These are phyloP conservation scores for Pyronema domesticum DNA, from an alignment of 495 filamentous ascomycete genomes.

Conservation along the genomic window DNA sequence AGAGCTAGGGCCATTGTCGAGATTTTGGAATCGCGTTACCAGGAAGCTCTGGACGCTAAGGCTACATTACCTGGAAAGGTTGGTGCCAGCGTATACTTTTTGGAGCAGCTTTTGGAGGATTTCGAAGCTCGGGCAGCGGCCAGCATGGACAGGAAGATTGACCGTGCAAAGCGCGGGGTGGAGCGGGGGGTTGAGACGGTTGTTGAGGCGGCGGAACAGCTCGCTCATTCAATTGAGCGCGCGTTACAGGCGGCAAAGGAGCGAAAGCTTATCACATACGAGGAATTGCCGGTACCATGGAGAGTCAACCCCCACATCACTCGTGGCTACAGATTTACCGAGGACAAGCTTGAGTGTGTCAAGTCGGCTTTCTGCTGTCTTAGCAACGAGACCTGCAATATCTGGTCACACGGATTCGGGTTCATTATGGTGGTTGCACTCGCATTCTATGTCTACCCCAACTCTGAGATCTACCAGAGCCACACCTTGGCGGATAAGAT, in stretches of 20 bases:
- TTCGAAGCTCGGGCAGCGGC: slow-evolving; percentile 68
- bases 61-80: slow-evolving; percentile 84
- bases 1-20: slow-evolving; percentile 80
- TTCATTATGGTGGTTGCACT: slow-evolving; percentile 71
- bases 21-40: slow-evolving; percentile 78
- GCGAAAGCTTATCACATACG: slow-evolving; percentile 67
- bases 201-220: slow-evolving; percentile 58
- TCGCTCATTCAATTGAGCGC: slow-evolving; percentile 62
- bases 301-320: slow-evolving; percentile 85
- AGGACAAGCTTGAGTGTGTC: slow-evolving; percentile 72
- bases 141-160: slow-evolving; percentile 57
- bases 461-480: slow-evolving; percentile 62
- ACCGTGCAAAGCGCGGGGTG: slow-evolving; percentile 52
- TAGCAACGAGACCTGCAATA: slow-evolving; percentile 91
- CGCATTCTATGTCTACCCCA: slow-evolving; percentile 93
- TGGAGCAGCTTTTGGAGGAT: slow-evolving; percentile 67
- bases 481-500: slow-evolving; percentile 75
- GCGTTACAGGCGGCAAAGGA: slow-evolving; percentile 66
- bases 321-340: slow-evolving; percentile 78
- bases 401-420: slow-evolving; percentile 88
- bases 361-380: slow-evolving; percentile 54
- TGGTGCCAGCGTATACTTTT: slow-evolving; percentile 63
- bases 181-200: slow-evolving; percentile 61
- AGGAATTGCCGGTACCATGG: slow-evolving; percentile 84
- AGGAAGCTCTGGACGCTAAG: slow-evolving; percentile 68